Evolutionary conservation across 441 rosid genomes (phyloP), one percentile per base, ranked within the genome.

Genomic region (Arabidopsis lyrata): DNA sequence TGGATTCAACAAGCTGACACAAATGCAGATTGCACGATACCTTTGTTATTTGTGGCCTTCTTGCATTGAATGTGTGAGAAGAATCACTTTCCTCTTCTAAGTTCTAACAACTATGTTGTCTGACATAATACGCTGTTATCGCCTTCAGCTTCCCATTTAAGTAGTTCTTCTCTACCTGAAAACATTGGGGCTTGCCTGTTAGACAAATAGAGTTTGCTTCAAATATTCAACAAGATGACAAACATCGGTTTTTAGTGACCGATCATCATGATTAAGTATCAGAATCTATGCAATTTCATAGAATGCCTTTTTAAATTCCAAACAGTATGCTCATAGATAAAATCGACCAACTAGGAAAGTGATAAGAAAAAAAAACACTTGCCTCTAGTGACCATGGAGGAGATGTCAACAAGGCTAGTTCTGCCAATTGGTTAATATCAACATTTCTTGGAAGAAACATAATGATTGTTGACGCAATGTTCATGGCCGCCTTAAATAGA

Each of bases 361-460:
- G 5, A 71, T 10, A 45, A 65, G 54, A n/a, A n/a, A 58, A 67
- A 72, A n/a, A 58, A 48, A 54, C 13, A 54, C 66, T 74, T 87
- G 87, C 98, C 99, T 92, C 96, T 22, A 95, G 72, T 9, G 86
- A 89, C 95, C 96, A 91, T 52, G 91, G 84, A 82, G 88, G 89
- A 64, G 81, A 60, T 0, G 83, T 68, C 39, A 92, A 86, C 53
- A 95, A 78, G 54, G 91, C 77, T 68, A 95, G 72, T 69, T 90
- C 95, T 6, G 96, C 98, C 82, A 93, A 81, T 61, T 95, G 98
- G 84, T 91, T 87, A 47, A 86, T 63, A 77, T 93, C 87, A 64
- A 84, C 79, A 63, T 93, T 93, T 81, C 86, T 95, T 22, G 99
- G 99, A 63, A 93, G 97, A 77, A 90, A 95, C 89, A 90, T 87